Evolutionary conservation across 345 rosid genomes (phyloP).

Genomic region (Jatropha curcas): DNA sequence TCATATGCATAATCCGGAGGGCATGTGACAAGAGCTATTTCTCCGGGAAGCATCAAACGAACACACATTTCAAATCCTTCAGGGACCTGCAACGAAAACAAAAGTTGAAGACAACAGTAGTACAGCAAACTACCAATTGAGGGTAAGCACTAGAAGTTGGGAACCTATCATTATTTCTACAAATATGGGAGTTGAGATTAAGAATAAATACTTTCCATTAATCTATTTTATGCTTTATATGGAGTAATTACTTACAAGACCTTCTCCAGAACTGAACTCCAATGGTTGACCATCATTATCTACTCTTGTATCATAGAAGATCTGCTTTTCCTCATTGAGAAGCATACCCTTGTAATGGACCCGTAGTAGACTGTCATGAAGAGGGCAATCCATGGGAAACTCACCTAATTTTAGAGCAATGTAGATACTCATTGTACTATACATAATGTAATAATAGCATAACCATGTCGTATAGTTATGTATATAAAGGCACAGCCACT

Average conservation of each 20-base stretch:
- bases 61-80: slow-evolving; percentile 98
- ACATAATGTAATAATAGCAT: background rate
- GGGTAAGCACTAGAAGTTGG: background rate
- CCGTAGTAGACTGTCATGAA: slow-evolving; percentile 36
- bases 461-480: background rate
- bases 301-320: slow-evolving; percentile 72
- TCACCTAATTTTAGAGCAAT: slow-evolving; percentile 56
- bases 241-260: slow-evolving; percentile 57
- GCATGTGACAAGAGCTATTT: slow-evolving; percentile 84
- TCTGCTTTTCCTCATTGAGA: slow-evolving; percentile 69
- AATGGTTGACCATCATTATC: slow-evolving; percentile 78
- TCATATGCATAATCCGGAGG: slow-evolving; percentile 99
- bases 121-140: background rate
- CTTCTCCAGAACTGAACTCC: slow-evolving; percentile 97
- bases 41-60: slow-evolving; percentile 94
- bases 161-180: background rate
- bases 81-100: slow-evolving; percentile 58
- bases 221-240: background rate
- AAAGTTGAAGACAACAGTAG: background rate
- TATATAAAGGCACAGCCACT: slow-evolving; percentile 9
- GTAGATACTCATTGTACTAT: background rate
- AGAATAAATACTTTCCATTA: background rate
- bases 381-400: slow-evolving; percentile 99
- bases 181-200: background rate
- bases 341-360: slow-evolving; percentile 93